Evolutionary conservation across 768 basidiomycete species (phyloP), one percentile per base, ranked within the genome.

Genomic region (Lentinula edodes): DNA sequence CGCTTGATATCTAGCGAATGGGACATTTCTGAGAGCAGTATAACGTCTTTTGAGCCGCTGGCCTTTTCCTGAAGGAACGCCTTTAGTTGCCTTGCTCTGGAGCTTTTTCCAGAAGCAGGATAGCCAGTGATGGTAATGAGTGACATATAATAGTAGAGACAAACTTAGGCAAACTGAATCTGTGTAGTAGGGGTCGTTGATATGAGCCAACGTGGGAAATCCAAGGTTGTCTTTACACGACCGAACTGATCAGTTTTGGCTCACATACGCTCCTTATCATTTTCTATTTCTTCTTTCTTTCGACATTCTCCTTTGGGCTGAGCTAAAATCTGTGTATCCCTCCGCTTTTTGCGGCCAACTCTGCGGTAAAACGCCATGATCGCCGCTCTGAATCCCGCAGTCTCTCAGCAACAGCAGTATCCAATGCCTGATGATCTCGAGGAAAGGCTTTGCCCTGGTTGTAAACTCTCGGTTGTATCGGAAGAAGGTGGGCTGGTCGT

Each of bases 401-500:
- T 48, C 2, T 12, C 41, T 16, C 58, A 59, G 50, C 51, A 60
- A 23, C 43, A 36, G 20, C 58, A 48, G 42, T 46, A 42, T 60
- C 51, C 39, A 20, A 51, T 60, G 59, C 50, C 51, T 52, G 59
- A 60, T 50, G 48, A 60, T 50, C n/a, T 80, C 61, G 81, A 84
- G 69, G 82, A 90, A 69, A 84, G 84, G 64, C 66, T 84, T 3
- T 93, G 91, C 77, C 91, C 91, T 12, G 92, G 92, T 18, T 94
- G 91, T 77, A 90, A 88, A 71, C 78, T 78, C 61, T 88, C 91
- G 2, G 91, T 90, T 42, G 87, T 93, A 20, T 88, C 84, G 64
- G 90, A 92, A 68, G 79, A 83, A 66, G 92, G 90, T 56, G 91
- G 91, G 34, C 81, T 96, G 20, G 95, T 98, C 45, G 95, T 98